Evolutionary conservation across 495 filamentous ascomycete species (phyloP).

Genomic region (Daldinia decipiens): DNA sequence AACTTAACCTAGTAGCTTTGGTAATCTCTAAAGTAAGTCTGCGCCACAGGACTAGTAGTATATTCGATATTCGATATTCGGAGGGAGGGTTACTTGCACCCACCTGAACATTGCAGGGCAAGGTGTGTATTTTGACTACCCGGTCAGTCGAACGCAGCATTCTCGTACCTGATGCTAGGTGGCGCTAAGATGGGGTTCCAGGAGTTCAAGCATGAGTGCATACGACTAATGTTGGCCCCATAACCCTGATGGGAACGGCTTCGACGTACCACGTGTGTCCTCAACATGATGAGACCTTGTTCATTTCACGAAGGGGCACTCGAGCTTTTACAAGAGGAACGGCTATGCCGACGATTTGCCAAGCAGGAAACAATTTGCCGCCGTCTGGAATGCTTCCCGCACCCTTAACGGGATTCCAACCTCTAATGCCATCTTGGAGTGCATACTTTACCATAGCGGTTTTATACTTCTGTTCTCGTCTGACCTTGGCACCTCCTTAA

Average conservation of each 20-base stretch:
- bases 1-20: constrained; percentile 1
- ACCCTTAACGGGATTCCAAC: constrained; percentile 5
- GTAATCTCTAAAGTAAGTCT: constrained; percentile 1
- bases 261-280: constrained; percentile 3
- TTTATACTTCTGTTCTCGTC: constrained; percentile 15
- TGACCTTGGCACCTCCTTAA: constrained; percentile 10
- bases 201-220: not conserved
- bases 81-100: not conserved
- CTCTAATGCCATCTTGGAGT: not conserved
- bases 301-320: not conserved
- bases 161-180: constrained; percentile 16
- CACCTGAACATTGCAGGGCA: not conserved
- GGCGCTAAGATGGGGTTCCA: constrained; percentile 6
- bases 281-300: not conserved
- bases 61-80: no score
- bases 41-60: not conserved
- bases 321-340: not conserved
- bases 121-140: not conserved
- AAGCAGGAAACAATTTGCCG: constrained; percentile 13
- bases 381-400: constrained; percentile 31
- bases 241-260: constrained; percentile 9
- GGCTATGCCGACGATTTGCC: not conserved
- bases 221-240: constrained; percentile 19
- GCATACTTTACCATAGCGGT: not conserved
- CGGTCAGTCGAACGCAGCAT: not conserved